Percentiles rank a stretch among this genome's conserved stretches.
Evolutionary conservation across 352 stramenopile genomes (phyloP).

Genomic region (Phytophthora vignae): DNA sequence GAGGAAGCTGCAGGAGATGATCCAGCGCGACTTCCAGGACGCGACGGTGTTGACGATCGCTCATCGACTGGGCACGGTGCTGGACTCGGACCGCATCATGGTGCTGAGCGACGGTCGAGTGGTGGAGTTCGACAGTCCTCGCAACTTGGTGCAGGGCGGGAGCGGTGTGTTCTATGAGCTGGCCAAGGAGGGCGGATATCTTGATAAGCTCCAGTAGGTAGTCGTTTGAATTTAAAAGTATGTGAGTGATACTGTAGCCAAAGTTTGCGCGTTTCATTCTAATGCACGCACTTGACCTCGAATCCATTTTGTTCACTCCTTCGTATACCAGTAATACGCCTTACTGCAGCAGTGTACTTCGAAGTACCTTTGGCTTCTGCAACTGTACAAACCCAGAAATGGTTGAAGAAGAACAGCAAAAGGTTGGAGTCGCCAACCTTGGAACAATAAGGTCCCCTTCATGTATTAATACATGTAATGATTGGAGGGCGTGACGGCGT

Average conservation of each 20-base stretch:
- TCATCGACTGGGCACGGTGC: slow-evolving; percentile 77
- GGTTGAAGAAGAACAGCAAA: too few species aligned
- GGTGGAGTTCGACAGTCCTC: slow-evolving; percentile 85
- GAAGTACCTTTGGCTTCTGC: too few species aligned
- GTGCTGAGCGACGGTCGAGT: slow-evolving; percentile 88
- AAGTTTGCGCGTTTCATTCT: background rate
- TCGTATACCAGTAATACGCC: too few species aligned
- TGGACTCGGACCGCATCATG: slow-evolving; percentile 66
- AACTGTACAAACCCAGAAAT: too few species aligned
- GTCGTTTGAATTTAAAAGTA: background rate
- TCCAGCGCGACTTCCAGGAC: slow-evolving; percentile 73
- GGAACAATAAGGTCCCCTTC: too few species aligned
- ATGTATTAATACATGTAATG: too few species aligned
- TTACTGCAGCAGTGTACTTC: too few species aligned
- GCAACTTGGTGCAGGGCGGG: slow-evolving; percentile 15
- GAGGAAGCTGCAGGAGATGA: slow-evolving; percentile 53
- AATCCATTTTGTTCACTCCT: too few species aligned
- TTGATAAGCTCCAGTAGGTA: background rate
- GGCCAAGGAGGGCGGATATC: slow-evolving; percentile 17
- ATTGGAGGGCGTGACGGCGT: background rate
- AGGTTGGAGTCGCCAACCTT: too few species aligned
- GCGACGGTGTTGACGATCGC: slow-evolving; percentile 95
- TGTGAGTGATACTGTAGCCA: background rate
- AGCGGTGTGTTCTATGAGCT: slow-evolving; percentile 29
- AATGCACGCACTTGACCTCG: too few species aligned